Percentiles rank a stretch among this genome's conserved stretches.
Conservation (phyloP, 2,329 filamentous ascomycete genomes). For the Pseudocercospora crystallina region DNA sequence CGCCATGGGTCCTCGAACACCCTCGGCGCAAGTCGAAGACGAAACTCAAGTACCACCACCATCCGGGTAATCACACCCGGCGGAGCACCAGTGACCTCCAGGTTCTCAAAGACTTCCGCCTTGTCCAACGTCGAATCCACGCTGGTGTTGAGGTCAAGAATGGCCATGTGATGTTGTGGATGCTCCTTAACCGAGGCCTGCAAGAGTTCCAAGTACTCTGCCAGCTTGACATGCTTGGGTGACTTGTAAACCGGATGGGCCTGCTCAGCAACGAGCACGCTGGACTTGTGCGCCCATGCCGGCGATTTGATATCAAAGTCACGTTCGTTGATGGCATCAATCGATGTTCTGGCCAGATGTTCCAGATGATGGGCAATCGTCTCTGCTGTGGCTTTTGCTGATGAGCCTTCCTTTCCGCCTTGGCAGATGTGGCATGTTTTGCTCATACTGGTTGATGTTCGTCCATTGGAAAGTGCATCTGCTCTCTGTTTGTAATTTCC, state of each 20-base stretch:
- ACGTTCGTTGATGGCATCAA: background rate
- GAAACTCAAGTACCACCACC: constrained; percentile 8
- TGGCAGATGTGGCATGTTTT: too few relatives aligned
- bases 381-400: too few relatives aligned
- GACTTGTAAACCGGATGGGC: background rate
- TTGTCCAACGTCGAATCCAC: constrained; percentile 1
- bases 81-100: constrained; percentile 4
- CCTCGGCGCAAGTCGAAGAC: constrained; percentile 4
- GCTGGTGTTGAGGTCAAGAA: constrained; percentile 1
- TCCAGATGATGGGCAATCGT: background rate
- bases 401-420: too few relatives aligned
- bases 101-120: constrained; percentile 10
- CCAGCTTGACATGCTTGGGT: background rate
- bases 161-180: background rate
- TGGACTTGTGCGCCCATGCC: background rate
- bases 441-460: too few relatives aligned
- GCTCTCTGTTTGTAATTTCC: too few relatives aligned
- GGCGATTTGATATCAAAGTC: background rate
- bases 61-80: constrained; percentile 5
- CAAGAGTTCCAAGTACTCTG: constrained; percentile 1
- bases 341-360: background rate
- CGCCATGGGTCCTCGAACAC: constrained; percentile 3
- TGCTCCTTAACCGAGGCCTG: background rate
- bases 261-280: background rate
- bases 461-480: too few relatives aligned